A percentile compares a stretch with the other conserved stretches of the same genome.
These are phyloP conservation scores for Umbellularia californica DNA, from an alignment of 164 flowering plant genomes.

Conservation along the genomic window DNA sequence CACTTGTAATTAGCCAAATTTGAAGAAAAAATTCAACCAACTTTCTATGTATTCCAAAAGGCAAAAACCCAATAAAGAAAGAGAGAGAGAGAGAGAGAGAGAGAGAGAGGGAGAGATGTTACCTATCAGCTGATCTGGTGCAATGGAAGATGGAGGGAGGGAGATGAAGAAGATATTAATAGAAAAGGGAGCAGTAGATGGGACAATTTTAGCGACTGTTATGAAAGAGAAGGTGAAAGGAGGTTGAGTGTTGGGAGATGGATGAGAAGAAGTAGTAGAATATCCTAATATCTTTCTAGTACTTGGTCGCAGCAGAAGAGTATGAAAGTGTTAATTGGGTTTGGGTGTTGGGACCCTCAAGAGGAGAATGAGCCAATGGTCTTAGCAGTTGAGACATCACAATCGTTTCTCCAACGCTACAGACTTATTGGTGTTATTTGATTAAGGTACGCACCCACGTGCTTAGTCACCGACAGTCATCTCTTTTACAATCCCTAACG, in stretches of 20 bases:
- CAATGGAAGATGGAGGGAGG: neutral
- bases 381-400: too few species aligned
- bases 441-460: too few species aligned
- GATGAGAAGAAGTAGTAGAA: neutral
- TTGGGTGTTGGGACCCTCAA: too few species aligned
- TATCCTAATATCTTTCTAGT: neutral
- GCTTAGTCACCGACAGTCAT: too few species aligned
- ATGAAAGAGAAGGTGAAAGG: neutral
- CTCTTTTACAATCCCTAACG: too few species aligned
- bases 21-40: neutral
- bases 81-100: slow-evolving; percentile 8
- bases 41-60: neutral
- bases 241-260: slow-evolving; percentile 7
- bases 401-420: too few species aligned
- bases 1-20: neutral
- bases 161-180: neutral
- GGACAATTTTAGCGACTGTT: neutral
- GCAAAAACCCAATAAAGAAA: neutral
- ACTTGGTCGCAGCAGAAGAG: too few species aligned
- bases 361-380: too few species aligned
- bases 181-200: neutral
- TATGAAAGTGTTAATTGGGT: too few species aligned
- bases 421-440: too few species aligned
- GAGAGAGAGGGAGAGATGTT: slow-evolving; percentile 6
- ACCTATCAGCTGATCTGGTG: neutral